Conservation (phyloP, 75 land plant species). For the Larix kaempferi region DNA sequence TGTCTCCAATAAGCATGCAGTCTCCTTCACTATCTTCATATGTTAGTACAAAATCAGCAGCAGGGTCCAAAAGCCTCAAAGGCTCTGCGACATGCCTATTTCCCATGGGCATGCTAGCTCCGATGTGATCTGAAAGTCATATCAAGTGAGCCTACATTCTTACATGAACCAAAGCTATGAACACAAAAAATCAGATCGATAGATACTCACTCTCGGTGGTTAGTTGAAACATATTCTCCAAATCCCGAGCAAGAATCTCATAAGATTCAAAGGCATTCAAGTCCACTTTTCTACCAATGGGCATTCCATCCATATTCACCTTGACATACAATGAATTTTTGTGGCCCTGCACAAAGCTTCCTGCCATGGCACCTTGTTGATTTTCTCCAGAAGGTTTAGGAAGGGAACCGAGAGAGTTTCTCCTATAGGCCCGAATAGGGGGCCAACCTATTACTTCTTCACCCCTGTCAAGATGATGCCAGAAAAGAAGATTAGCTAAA, state of each 20-base stretch:
- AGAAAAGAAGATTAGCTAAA: not conserved
- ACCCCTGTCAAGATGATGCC: not conserved
- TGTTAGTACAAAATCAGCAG: slow-evolving; percentile 71
- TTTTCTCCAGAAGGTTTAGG: slow-evolving; percentile 2
- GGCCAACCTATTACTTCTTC: slow-evolving; percentile 14
- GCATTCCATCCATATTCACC: slow-evolving; percentile 85
- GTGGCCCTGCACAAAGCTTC: not conserved
- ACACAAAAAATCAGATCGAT: not conserved
- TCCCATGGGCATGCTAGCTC: not conserved
- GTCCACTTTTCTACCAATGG: slow-evolving; percentile 78
- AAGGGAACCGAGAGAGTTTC: not conserved
- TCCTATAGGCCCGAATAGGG: not conserved
- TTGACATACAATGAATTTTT: slow-evolving; percentile 56
- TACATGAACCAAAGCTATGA: not conserved
- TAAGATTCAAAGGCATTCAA: slow-evolving; percentile 53
- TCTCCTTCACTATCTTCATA: slow-evolving; percentile 91
- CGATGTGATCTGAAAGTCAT: not conserved
- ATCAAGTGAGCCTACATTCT: not conserved
- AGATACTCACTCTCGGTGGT: slow-evolving; percentile 1
- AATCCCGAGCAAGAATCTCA: slow-evolving; percentile 38
- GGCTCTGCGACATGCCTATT: not conserved
- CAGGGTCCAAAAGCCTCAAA: slow-evolving; percentile 40
- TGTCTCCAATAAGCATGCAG: slow-evolving; percentile 93
- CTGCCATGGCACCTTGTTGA: not conserved
- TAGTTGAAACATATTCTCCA: slow-evolving; percentile 72